Evolutionary conservation across 306 rosid genomes (phyloP).

Genomic region (Corylus heterophylla): DNA sequence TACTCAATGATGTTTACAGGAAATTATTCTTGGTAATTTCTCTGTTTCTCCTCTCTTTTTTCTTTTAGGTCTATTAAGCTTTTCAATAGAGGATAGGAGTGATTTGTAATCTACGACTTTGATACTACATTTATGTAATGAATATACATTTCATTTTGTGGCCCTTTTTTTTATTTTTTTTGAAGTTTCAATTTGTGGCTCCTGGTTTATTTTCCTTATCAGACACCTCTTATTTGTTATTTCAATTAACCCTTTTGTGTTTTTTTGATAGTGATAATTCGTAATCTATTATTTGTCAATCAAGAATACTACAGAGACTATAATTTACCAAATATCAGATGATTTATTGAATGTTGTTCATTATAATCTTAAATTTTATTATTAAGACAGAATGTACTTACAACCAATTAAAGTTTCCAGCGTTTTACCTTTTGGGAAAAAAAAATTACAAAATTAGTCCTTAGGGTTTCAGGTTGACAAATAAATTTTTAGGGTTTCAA

Average conservation of each 20-base stretch:
- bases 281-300: too few species aligned
- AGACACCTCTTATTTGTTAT: too few species aligned
- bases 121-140: slow-evolving; percentile 45
- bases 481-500: too few species aligned
- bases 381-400: not conserved
- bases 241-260: too few species aligned
- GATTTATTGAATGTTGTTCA: not conserved
- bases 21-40: slow-evolving; percentile 27
- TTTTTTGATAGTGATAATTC: too few species aligned
- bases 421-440: too few species aligned
- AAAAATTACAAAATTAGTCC: too few species aligned
- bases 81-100: slow-evolving; percentile 40
- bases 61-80: slow-evolving; percentile 1
- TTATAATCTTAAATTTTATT: not conserved
- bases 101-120: slow-evolving; percentile 60
- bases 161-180: slow-evolving; percentile 13
- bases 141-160: slow-evolving; percentile 26
- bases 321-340: not conserved
- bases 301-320: not conserved
- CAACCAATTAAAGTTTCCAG: not conserved
- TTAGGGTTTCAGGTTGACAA: too few species aligned
- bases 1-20: slow-evolving; percentile 40
- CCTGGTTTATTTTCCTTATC: too few species aligned
- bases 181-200: not conserved
- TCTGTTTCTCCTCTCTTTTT: slow-evolving; percentile 5